Conservation (phyloP, 2,329 filamentous ascomycete genomes). For the Hymenotorrendiella dingleyae region DNA sequence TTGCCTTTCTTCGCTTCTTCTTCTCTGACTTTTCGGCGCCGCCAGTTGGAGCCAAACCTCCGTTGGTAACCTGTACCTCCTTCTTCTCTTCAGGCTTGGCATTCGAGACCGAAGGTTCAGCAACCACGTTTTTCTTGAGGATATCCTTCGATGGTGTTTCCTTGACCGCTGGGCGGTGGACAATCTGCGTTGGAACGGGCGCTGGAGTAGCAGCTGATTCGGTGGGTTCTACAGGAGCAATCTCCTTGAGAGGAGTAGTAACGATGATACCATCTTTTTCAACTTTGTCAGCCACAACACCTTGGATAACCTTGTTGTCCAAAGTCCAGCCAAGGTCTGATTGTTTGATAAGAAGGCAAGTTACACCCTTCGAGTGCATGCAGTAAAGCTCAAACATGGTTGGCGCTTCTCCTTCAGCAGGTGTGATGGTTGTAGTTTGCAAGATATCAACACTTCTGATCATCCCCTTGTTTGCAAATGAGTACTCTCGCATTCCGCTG, state of each 20-base stretch:
- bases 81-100: constrained; percentile 35
- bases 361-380: constrained; percentile 97
- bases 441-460: constrained; percentile 89
- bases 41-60: constrained; percentile 20
- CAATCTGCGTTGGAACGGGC: constrained; percentile 21
- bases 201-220: constrained; percentile 12
- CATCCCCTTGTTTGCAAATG: constrained; percentile 77
- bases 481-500: constrained; percentile 93
- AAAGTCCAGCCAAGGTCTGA: constrained; percentile 86
- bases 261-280: constrained; percentile 67
- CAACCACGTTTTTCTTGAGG: constrained; percentile 22
- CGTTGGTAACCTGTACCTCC: constrained; percentile 23
- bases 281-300: constrained; percentile 66
- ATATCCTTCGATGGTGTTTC: constrained; percentile 21
- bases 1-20: constrained; percentile 67
- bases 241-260: constrained; percentile 57
- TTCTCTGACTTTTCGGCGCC: constrained; percentile 55
- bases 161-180: constrained; percentile 24
- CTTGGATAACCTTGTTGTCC: constrained; percentile 79
- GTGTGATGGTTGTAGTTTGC: constrained; percentile 58
- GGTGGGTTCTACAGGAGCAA: too few relatives aligned
- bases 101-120: constrained; percentile 29
- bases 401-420: constrained; percentile 57
- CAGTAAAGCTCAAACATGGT: constrained; percentile 91
- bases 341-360: constrained; percentile 78